phyloP scores from a whole-genome alignment of 805 yeast species.

The Naumovozyma dairenensis region DNA sequence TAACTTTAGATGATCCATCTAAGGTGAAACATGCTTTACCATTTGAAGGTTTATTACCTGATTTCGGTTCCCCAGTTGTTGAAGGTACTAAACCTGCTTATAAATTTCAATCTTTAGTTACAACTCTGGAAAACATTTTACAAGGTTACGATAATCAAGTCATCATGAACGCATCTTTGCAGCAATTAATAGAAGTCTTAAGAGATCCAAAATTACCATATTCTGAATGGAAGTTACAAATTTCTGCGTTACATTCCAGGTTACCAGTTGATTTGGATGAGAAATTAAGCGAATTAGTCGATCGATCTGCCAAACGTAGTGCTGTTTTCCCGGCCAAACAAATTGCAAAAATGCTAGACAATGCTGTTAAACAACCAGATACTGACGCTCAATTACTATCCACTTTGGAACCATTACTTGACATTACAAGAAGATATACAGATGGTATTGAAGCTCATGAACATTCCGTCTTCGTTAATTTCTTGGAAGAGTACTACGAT shows the following conservation, averaged over 20 bases:
- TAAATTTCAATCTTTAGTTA: conserved; percentile 47
- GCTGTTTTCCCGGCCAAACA: conserved; percentile 94
- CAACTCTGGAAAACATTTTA: conserved; percentile 67
- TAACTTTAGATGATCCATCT: conserved; percentile 91
- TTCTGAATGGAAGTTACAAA: conserved; percentile 80
- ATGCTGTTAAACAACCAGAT: conserved; percentile 40
- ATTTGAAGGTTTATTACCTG: conserved; percentile 88
- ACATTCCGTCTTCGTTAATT: conserved; percentile 56
- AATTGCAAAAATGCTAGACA: conserved; percentile 60
- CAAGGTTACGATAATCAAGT: conserved; percentile 94
- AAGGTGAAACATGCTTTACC: conserved; percentile 96
- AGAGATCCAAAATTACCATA: conserved; percentile 79
- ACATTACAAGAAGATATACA: conserved; percentile 58
- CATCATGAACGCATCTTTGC: conserved; percentile 76
- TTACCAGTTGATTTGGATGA: conserved; percentile 70
- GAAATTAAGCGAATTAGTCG: conserved; percentile 52
- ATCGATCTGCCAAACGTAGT: conserved; percentile 51
- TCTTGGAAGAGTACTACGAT: conserved; percentile 62
- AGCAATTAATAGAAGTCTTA: conserved; percentile 60
- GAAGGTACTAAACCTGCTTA: conserved; percentile 80
- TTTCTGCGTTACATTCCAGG: conserved; percentile 88
- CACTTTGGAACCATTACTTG: conserved; percentile 63
- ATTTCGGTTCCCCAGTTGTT: conserved; percentile 70
- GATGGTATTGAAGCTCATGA: conserved; percentile 81
- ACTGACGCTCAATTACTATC: conserved; percentile 44